Evolutionary conservation across 208 protist species (phyloP).

Genomic region (Crithidia bombi): DNA sequence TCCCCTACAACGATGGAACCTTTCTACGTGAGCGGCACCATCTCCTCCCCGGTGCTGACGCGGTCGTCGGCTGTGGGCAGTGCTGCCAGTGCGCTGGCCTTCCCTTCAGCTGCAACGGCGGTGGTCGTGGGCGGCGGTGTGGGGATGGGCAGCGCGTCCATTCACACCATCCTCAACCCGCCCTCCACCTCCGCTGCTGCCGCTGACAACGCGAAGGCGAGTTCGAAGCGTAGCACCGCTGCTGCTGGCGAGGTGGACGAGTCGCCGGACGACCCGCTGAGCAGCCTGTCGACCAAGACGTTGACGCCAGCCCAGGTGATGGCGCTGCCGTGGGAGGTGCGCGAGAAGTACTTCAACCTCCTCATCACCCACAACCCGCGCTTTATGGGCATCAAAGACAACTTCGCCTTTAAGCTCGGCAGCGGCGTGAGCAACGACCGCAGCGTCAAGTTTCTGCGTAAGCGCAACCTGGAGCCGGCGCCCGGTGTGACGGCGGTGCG

Average conservation of each 20-base stretch:
- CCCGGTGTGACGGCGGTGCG: conserved; percentile 49
- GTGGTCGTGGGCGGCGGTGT: background rate
- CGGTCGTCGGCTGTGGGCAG: background rate
- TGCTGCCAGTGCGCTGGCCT: background rate
- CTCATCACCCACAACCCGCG: conserved; percentile 32
- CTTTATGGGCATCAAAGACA: conserved; percentile 51
- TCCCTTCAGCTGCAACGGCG: background rate
- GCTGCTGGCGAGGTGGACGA: background rate
- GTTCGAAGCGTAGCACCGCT: background rate
- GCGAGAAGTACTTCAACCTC: conserved; percentile 38
- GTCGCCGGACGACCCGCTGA: background rate
- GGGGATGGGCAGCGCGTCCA: background rate
- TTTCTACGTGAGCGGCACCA: conserved; percentile 24
- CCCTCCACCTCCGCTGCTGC: background rate
- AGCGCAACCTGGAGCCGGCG: conserved; percentile 41
- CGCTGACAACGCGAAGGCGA: background rate
- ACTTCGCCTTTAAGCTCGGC: conserved; percentile 65
- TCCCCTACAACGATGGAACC: conserved; percentile 1
- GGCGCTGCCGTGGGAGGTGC: conserved; percentile 35
- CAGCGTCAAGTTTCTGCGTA: conserved; percentile 58
- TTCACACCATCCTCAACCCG: background rate
- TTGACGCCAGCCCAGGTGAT: conserved; percentile 25
- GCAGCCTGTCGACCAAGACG: background rate
- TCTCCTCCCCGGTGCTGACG: background rate
- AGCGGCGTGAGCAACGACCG: conserved; percentile 36